Evolutionary conservation across 345 rosid genomes (phyloP), one percentile per base, ranked within the genome.

Genomic region (Ricinus communis): DNA sequence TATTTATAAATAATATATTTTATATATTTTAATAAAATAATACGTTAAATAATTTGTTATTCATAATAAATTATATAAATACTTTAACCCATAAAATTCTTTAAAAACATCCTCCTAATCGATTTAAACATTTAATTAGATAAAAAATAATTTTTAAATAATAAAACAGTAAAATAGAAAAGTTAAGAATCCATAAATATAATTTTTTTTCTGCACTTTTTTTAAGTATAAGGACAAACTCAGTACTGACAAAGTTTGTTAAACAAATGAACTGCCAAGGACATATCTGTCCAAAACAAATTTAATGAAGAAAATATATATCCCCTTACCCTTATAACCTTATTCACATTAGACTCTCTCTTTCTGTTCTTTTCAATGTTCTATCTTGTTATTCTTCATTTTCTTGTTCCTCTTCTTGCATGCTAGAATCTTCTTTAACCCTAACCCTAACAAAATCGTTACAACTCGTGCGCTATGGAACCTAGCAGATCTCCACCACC

Each of bases 211-310:
- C n/a, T n/a, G n/a, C n/a, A n/a, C n/a, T n/a, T n/a, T 60, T 33
- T 64, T 66, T 60, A 58, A 73, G n/a, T 7, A 5, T 12, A 53
- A 63, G 41, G 77, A 72, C 70, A 78, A 54, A 63, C 22, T 19
- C n/a, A 30, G 51, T 18, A 14, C 43, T n/a, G 65, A 67, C 36
- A 67, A 36, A 12, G 33, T 38, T 33, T 5, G 46, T 68, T 18
- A 30, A 52, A 21, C 8, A 52, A 52, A 18, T 14, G 2, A 16
- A 58, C 10, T 28, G 15, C 19, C 56, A 46, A 61, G 65, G 69
- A 40, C 65, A 46, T 30, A 65, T 18, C 38, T 28, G 64, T 52
- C 72, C 56, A 8, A 60, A 5, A 30, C 12, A 54, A 10, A 68
- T n/a, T n/a, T n/a, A n/a, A n/a, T n/a, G n/a, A n/a, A n/a, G n/a